Base-by-base conservation (phyloP, 768 basidiomycete species). In the Macrocybe gigantea region DNA sequence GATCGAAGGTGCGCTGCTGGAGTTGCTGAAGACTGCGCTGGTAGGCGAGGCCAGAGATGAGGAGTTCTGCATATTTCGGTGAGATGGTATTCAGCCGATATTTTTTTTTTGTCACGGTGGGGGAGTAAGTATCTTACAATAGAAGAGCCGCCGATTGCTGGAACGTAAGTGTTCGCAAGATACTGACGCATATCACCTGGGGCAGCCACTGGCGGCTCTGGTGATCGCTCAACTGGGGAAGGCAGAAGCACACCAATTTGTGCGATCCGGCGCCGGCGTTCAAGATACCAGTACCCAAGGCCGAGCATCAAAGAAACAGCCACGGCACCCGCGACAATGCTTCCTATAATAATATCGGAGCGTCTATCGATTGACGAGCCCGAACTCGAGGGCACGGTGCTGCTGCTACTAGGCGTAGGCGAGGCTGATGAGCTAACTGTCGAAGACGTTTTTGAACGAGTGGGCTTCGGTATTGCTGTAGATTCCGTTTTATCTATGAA, bases 321-420 rank as follows among this genome's bases (percentile, higher is more conserved):
- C 9, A 70, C 52, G 6, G 73, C 40, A 2, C 67, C 73, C 12
- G 72, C 74, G 6, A 77, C 64, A 22, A 71, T 63, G n/a, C 75
- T 74, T 33, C 76, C 79, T 2, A 72, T 70, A 13, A 80, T 66
- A 7, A 59, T 58, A 55, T 70, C 65, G 7, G 69, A 69, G 12
- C 61, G 67, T 0, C 64, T 56, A 30, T 61, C 15, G 22, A 22
- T 22, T 5, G 49, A 43, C 38, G 51, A 47, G 6, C 60, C 47
- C 7, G 63, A 31, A 38, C 54, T 0, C 2, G 42, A 0, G 12
- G 45, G 29, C 36, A 38, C 30, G 5, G 42, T 41, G 14, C 42
- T 52, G n/a, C 40, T 49, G 22, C 4, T 22, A 22, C 22, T 22
- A 22, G 22, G 22, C 22, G 22, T 22, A 22, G 22, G 22, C 22